Evolutionary conservation across 495 filamentous ascomycete species (phyloP).

Genomic region (Penicillium arizonense): DNA sequence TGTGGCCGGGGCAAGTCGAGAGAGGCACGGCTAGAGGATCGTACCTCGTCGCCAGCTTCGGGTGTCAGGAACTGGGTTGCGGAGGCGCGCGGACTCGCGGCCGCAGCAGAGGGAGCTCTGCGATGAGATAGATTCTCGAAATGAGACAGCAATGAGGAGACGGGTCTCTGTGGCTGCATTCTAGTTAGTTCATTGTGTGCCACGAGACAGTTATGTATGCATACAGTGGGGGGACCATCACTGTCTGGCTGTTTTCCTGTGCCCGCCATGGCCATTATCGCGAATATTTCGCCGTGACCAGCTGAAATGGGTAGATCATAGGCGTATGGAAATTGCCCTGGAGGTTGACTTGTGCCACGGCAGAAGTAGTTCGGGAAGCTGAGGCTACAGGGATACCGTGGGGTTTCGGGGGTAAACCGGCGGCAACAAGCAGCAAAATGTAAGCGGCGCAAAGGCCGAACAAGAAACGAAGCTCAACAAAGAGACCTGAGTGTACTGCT

Average conservation of each 20-base stretch:
- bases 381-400: conserved; percentile 10
- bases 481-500: neutral
- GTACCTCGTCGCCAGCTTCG: conserved; percentile 44
- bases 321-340: conserved; percentile 12
- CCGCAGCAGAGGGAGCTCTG: conserved; percentile 31
- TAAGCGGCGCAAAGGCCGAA: conserved; percentile 16
- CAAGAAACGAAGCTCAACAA: neutral
- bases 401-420: neutral
- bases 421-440: neutral
- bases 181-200: conserved; percentile 17
- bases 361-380: conserved; percentile 4
- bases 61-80: conserved; percentile 33
- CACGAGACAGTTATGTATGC: conserved; percentile 22
- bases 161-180: conserved; percentile 55
- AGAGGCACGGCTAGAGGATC: conserved; percentile 47
- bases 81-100: conserved; percentile 34
- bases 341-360: neutral
- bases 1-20: conserved; percentile 50
- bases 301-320: conserved; percentile 31
- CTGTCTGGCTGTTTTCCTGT: conserved; percentile 34
- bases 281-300: conserved; percentile 24
- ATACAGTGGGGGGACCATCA: conserved; percentile 46
- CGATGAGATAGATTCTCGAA: conserved; percentile 81
- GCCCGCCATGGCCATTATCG: conserved; percentile 41
- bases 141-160: conserved; percentile 87